Conservation (phyloP, 306 rosid genomes). For the Malus fusca region DNA sequence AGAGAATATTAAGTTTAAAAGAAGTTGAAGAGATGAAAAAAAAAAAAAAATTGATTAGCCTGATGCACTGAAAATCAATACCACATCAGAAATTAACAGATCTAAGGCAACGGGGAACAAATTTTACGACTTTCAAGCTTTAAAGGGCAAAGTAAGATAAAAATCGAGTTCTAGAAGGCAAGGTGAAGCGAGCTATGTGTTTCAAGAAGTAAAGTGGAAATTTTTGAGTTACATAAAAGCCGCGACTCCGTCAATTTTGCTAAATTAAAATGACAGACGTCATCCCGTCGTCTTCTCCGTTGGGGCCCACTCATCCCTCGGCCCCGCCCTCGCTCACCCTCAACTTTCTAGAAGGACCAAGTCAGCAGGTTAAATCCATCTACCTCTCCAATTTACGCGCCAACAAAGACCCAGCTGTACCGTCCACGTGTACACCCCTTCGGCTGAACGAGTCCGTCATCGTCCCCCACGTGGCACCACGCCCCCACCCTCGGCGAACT, state of each 20-base stretch:
- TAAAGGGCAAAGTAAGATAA: too few species aligned
- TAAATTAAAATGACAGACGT: not conserved
- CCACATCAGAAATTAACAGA: too few species aligned
- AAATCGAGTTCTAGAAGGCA: too few species aligned
- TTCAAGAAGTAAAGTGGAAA: too few species aligned
- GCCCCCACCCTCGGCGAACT: not conserved
- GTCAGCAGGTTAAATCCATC: slow-evolving; percentile 1
- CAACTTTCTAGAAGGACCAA: slow-evolving; percentile 27
- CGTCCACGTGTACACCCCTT: slow-evolving; percentile 8
- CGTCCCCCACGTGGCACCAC: slow-evolving; percentile 5
- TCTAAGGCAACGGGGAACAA: too few species aligned
- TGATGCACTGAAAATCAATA: too few species aligned
- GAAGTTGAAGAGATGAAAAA: too few species aligned
- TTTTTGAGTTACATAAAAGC: too few species aligned
- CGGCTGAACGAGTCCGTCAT: not conserved
- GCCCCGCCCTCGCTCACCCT: not conserved
- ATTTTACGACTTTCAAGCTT: too few species aligned
- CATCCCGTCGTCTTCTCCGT: not conserved
- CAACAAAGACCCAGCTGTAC: slow-evolving; percentile 32
- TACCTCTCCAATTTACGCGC: slow-evolving; percentile 20
- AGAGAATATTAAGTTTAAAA: too few species aligned
- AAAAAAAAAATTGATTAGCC: too few species aligned
- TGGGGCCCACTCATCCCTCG: not conserved
- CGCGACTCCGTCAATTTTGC: slow-evolving; percentile 8
- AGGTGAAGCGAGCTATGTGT: too few species aligned